These are phyloP conservation scores for Suhomyces yuchorum DNA, from an alignment of 1,139 yeast genomes.

Conservation along the genomic window DNA sequence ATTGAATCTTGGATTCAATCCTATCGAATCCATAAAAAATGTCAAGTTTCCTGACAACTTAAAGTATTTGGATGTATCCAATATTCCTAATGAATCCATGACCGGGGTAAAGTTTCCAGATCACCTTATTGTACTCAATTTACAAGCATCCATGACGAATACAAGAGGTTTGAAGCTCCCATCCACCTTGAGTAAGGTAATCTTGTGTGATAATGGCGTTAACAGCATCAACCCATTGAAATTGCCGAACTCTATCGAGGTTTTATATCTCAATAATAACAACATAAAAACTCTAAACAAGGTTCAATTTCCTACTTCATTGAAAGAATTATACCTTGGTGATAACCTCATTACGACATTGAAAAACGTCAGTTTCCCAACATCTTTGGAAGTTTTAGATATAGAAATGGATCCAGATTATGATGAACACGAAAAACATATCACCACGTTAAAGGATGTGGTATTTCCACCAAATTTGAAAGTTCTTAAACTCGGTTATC, in stretches of 20 bases:
- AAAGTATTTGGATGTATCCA: slow-evolving; percentile 41
- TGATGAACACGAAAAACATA: slow-evolving; percentile 46
- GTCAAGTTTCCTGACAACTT: slow-evolving; percentile 44
- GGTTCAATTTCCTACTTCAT: slow-evolving; percentile 41
- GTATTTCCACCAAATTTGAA: slow-evolving; percentile 40
- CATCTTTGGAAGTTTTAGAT: slow-evolving; percentile 41
- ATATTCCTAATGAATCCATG: slow-evolving; percentile 52
- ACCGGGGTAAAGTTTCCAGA: slow-evolving; percentile 52
- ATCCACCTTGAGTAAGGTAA: slow-evolving; percentile 30
- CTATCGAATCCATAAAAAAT: slow-evolving; percentile 48
- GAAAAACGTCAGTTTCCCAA: slow-evolving; percentile 47
- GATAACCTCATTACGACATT: slow-evolving; percentile 48
- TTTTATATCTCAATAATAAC: slow-evolving; percentile 40
- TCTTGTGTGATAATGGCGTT: slow-evolving; percentile 46
- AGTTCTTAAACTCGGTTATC: slow-evolving; percentile 43
- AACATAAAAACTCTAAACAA: slow-evolving; percentile 50
- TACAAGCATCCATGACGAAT: slow-evolving; percentile 50
- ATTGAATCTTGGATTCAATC: slow-evolving; percentile 41
- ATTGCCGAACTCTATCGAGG: slow-evolving; percentile 44
- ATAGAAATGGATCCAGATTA: slow-evolving; percentile 46
- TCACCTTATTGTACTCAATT: slow-evolving; percentile 36
- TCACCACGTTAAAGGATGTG: slow-evolving; percentile 48
- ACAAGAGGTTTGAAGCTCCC: slow-evolving; percentile 50
- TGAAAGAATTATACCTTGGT: slow-evolving; percentile 44
- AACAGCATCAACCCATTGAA: slow-evolving; percentile 51